Evolutionary conservation across 805 yeast genomes (phyloP), one percentile per base, ranked within the genome.

Genomic region (Kuraishia piskuri): DNA sequence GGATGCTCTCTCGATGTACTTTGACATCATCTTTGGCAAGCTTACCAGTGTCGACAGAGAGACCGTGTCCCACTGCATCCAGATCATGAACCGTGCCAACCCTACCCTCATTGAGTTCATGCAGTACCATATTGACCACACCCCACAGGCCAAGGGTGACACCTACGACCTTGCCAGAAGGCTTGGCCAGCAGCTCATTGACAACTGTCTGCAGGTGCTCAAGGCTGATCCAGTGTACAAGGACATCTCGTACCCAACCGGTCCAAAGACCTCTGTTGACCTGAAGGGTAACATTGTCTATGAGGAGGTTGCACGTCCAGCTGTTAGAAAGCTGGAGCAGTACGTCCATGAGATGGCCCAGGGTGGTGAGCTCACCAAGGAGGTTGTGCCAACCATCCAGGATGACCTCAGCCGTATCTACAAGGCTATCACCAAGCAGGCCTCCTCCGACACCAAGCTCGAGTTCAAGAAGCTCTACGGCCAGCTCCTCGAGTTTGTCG

Each of bases 71-170:
- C 96, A 90, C 68, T 96, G 99, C 71, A 91, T 94, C 65, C 88
- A 90, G 70, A 89, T 94, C 69, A 91, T 94, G 98, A 94, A 94
- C 81, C 84, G 98, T 71, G 86, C 98, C 47, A 90, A 88, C 70
- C 96, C 95, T 56, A 83, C 95, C 49, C 79, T 94, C 66, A 88
- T 94, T 63, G 92, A 91, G 66, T 90, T 92, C 70, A 94, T 94
- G 98, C 97, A 94, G 72, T 94, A 92, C 72, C 79, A 85, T 68
- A 84, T 86, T 68, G 94, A 87, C 68, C 90, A 85, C 64, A 83
- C 86, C 54, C 91, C 97, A 50, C 80, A 84, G 54, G 85, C 79
- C 59, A 88, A 88, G 67, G 97, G 98, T 67, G 95, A 86, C 68
- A 91, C 96, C 64, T 94, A 92, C 73, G 82, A 86, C 68, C 82